Evolutionary conservation across 2,329 filamentous ascomycete genomes (phyloP), one percentile per base, ranked within the genome.

Genomic region (Dryadomyces quercivorus): DNA sequence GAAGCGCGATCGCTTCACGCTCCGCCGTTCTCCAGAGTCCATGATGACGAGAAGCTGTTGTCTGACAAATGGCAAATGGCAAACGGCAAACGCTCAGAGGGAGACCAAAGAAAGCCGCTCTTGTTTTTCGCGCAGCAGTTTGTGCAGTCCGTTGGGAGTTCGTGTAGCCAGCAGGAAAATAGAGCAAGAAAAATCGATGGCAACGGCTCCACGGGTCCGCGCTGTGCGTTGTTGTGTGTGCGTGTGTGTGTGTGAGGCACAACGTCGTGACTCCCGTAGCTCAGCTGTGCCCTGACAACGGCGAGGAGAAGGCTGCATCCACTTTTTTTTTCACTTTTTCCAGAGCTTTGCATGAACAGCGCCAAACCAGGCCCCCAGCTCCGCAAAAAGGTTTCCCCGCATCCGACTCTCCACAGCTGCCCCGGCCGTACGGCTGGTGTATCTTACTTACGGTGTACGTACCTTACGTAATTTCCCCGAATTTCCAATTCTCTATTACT

Each of bases 1-100:
- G 70, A 97, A 96, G 69, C 92, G 89, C 65, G 90, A 95, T 59
- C 90, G 86, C 75, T 95, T 95, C 57, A 76, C 74, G 57, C 75
- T 75, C 58, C 82, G 81, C 66, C 84, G 80, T 62, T 91, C 86
- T n/a, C 85, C 77, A 63, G 93, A 88, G 61, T 86, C 82, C 89
- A 95, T 90, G 49, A 31, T 31, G 46, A 22, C 10, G 18, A 48
- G 13, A 21, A 22, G 44, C 9, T 40, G 10, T 3, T 8, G 26
- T 31, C 26, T 31, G 4, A 8, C 26, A 31, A 31, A 31, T 31
- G 26, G 26, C 26, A 31, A 31, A 31, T 8, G 26, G 26, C 26
- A 31, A 31, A 31, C 26, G 26, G 8, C 26, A 31, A 31, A 31
- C 4, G 4, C 4, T 31, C 26, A n/a, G n/a, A n/a, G 26, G 8